phyloP scores from a whole-genome alignment of 768 basidiomycete species.

The Lactifluus volemus region DNA sequence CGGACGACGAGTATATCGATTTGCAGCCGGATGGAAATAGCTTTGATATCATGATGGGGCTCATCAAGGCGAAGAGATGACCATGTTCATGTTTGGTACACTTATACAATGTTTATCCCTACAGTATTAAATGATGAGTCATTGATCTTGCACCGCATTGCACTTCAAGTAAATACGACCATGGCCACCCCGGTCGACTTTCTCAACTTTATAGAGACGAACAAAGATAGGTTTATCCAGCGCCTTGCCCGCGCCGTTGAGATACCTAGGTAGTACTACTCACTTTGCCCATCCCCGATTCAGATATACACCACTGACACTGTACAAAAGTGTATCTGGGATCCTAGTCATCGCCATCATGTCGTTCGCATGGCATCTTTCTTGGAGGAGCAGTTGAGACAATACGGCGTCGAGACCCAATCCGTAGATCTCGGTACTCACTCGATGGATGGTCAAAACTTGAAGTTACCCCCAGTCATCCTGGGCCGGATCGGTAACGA shows the following conservation, averaged over 20 bases:
- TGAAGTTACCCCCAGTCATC: constrained; percentile 76
- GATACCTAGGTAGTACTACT: constrained; percentile 54
- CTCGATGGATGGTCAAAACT: constrained; percentile 54
- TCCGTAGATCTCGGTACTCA: constrained; percentile 74
- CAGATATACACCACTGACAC: neutral
- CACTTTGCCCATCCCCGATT: neutral
- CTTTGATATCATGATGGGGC: constrained; percentile 87
- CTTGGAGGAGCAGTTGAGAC: constrained; percentile 62
- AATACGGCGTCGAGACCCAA: constrained; percentile 72
- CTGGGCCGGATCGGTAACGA: constrained; percentile 78
- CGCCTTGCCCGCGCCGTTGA: constrained; percentile 75
- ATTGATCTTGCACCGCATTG: too few species aligned
- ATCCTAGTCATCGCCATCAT: constrained; percentile 60
- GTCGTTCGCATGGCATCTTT: constrained; percentile 83
- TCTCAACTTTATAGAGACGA: constrained; percentile 50
- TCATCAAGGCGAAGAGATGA: constrained; percentile 52
- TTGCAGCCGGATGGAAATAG: constrained; percentile 96
- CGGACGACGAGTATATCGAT: constrained; percentile 57
- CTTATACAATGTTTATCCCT: too few species aligned
- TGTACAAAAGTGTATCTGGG: constrained; percentile 50
- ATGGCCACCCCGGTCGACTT: constrained; percentile 33
- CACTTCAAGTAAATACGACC: neutral
- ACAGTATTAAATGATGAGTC: too few species aligned
- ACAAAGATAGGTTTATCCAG: constrained; percentile 66
- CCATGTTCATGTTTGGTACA: too few species aligned